Evolutionary conservation across 192 early-diverging fungal genomes (phyloP), one percentile per base, ranked within the genome.

Genomic region (Neocallimastix lanati): DNA sequence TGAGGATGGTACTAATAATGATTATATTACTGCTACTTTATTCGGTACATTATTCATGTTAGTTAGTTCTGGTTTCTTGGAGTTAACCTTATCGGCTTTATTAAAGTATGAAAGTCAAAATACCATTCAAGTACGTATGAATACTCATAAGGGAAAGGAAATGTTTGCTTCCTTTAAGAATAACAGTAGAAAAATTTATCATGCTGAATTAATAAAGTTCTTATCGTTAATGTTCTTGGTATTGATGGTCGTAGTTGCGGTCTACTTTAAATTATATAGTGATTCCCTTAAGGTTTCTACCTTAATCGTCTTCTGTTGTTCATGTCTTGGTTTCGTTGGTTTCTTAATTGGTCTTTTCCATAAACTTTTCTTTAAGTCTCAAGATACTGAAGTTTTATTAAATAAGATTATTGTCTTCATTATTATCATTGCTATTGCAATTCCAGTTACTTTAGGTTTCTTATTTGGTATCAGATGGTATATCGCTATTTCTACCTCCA

Each of bases 21-120:
- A 37, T 18, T 86, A 85, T 79, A 30, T 84, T n/a, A 16, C 58
- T n/a, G 85, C 83, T 29, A 77, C 82, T 15, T 77, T 81, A 29
- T 88, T 35, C 6, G 85, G 79, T 12, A 87, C 85, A 15, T 28
- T 86, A 15, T 86, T 77, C 80, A 78, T 86, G n/a, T 83, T 86
- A 12, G 28, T 87, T 29, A 28, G 79, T 28, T 85, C 85, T 15
- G 85, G 85, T 28, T 78, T 86, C 7, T 80, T 86, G 7, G 85
- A 86, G 77, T 29, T 86, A 29, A 83, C 85, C 0, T 78, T 86
- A 79, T n/a, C 16, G 5, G 2, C 50, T 9, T 67, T 67, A 9
- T 67, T 67, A 11, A 67, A 67, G 16, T 67, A 67, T 67, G 50
- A 67, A 67, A 67, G 16, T 18, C 2, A 67, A 67, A 67, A n/a